These are phyloP conservation scores for Fusarium incarnatum DNA, from an alignment of 2,329 filamentous ascomycete genomes.

Conservation along the genomic window DNA sequence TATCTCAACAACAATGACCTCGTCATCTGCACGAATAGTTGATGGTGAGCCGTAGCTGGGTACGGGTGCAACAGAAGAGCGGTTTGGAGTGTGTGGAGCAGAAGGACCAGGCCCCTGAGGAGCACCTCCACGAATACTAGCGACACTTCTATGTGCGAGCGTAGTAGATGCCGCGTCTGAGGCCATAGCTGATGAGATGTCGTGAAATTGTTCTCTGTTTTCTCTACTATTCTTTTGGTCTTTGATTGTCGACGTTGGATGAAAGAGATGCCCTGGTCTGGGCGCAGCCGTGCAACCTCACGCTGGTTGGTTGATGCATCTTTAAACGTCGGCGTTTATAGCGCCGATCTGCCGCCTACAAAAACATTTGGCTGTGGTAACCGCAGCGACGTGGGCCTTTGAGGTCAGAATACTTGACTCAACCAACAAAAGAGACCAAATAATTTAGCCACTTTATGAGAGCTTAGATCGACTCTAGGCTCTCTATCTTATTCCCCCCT, in stretches of 20 bases:
- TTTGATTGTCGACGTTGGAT: slow-evolving; percentile 17
- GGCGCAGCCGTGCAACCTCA: slow-evolving; percentile 29
- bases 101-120: slow-evolving; percentile 51
- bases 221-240: neutral
- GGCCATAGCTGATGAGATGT: slow-evolving; percentile 54
- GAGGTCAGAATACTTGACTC: neutral
- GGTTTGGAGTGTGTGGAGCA: slow-evolving; percentile 71
- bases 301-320: slow-evolving; percentile 40
- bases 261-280: slow-evolving; percentile 31
- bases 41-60: slow-evolving; percentile 70
- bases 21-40: slow-evolving; percentile 80
- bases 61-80: slow-evolving; percentile 64
- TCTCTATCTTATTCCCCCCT: neutral
- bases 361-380: slow-evolving; percentile 46
- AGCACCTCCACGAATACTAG: slow-evolving; percentile 64
- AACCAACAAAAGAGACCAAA: neutral
- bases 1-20: slow-evolving; percentile 84
- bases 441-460: neutral
- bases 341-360: slow-evolving; percentile 48
- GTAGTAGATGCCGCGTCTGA: slow-evolving; percentile 56
- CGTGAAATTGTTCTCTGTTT: neutral
- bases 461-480: neutral
- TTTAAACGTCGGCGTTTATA: slow-evolving; percentile 40
- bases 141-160: slow-evolving; percentile 68
- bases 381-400: slow-evolving; percentile 49